Percentiles rank a stretch among this genome's conserved stretches.
These are phyloP conservation scores for Sporisorium sorghi DNA, from an alignment of 1,284 basidiomycete species.

Conservation along the genomic window DNA sequence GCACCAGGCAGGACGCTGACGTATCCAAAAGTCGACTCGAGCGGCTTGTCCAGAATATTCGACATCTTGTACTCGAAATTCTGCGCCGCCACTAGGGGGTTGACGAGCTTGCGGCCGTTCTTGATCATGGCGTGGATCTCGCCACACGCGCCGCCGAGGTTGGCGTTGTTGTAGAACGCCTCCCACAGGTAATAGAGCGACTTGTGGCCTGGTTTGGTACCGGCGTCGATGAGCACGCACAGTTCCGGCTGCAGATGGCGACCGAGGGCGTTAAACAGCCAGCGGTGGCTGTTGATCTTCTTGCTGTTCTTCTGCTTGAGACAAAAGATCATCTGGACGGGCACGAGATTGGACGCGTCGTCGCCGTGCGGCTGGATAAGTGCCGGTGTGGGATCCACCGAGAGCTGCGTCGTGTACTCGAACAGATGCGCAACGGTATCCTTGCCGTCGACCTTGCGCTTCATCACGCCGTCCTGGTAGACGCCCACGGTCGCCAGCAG, in stretches of 20 bases:
- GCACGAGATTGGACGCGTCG: slow-evolving; percentile 83
- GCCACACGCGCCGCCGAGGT: slow-evolving; percentile 68
- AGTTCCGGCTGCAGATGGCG: slow-evolving; percentile 73
- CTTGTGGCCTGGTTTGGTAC: slow-evolving; percentile 67
- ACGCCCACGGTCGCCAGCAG: slow-evolving; percentile 71
- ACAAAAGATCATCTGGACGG: slow-evolving; percentile 94
- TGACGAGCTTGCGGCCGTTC: slow-evolving; percentile 66
- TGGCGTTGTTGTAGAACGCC: slow-evolving; percentile 68
- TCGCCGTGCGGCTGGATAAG: slow-evolving; percentile 88
- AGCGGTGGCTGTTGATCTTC: slow-evolving; percentile 75
- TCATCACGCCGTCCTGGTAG: slow-evolving; percentile 84
- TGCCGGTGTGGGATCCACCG: slow-evolving; percentile 87
- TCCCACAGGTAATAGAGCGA: slow-evolving; percentile 68
- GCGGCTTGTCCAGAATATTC: slow-evolving; percentile 80
- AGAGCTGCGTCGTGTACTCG: slow-evolving; percentile 74
- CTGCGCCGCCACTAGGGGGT: slow-evolving; percentile 77
- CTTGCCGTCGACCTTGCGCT: slow-evolving; percentile 87
- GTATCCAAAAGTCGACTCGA: slow-evolving; percentile 95
- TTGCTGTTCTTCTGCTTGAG: slow-evolving; percentile 96
- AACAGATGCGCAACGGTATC: slow-evolving; percentile 87
- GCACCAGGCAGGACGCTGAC: slow-evolving; percentile 91
- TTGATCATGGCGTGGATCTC: slow-evolving; percentile 69
- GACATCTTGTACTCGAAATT: slow-evolving; percentile 98
- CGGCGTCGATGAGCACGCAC: slow-evolving; percentile 67
- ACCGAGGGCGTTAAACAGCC: slow-evolving; percentile 97